Evolutionary conservation across 768 basidiomycete species (phyloP), one percentile per base, ranked within the genome.

Genomic region (Boletus sp.): DNA sequence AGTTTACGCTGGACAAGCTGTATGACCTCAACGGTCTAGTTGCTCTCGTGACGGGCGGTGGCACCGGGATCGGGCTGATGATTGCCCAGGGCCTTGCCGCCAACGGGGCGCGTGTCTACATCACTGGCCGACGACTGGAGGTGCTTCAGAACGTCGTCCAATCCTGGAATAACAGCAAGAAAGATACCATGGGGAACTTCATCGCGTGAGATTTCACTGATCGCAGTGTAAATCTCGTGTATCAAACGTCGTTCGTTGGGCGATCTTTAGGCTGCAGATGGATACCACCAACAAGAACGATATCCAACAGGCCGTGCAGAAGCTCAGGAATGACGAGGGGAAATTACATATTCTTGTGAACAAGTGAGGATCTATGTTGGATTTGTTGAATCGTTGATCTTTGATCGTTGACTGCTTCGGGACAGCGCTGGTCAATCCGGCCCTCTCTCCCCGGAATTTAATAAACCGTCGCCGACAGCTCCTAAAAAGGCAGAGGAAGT

Each of bases 41-140:
- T 7, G 78, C 78, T 4, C 68, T 80, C 35, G 77, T 80, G 39
- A 78, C 79, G 1, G 79, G 79, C 10, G 79, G 77, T 8, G 80
- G 78, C n/a, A 79, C 77, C 3, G 79, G 80, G 20, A 83, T 83
- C 50, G 82, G 82, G 33, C 69, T 85, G 56, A 84, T 86, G 82
- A 90, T 90, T 54, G 76, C 89, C 9, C 77, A 79, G 52, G 90
- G 88, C 5, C 78, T 92, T 12, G 90, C 90, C 15, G 79, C 85
- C 30, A 87, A 85, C 63, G 89, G 90, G 1, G 89, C 90, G 14
- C 87, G 83, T 61, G 90, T 91, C 15, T 93, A 92, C 65, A 89
- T 92, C 63, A 86, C 84, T 3, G 87, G 88, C 17, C 77, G 90
- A 39, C 80, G 91, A 46, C 70, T 78, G 47, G 82, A 86, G 5